A percentile compares a stretch with the other conserved stretches of the same genome.
These are phyloP conservation scores for Septoria linicola DNA, from an alignment of 2,329 filamentous ascomycete genomes.

Conservation along the genomic window DNA sequence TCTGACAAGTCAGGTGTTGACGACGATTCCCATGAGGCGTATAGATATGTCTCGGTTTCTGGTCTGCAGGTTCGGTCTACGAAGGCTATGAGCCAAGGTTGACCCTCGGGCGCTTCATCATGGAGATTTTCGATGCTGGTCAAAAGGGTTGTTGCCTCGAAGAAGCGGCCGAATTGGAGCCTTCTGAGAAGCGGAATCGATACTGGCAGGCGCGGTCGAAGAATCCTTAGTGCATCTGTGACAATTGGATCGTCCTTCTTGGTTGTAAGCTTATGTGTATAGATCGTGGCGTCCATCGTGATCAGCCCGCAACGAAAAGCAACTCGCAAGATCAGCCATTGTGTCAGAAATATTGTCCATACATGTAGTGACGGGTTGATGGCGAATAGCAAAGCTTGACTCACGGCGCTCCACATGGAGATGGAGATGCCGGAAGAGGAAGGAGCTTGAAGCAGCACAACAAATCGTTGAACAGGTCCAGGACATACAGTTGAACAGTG, in stretches of 20 bases:
- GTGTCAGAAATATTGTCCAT: not conserved
- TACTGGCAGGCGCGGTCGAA: slow-evolving; percentile 55
- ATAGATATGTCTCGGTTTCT: slow-evolving; percentile 66
- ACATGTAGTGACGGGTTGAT: not conserved
- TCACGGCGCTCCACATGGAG: not conserved
- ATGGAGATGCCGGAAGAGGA: not conserved
- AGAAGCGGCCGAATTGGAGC: slow-evolving; percentile 56
- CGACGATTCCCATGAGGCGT: slow-evolving; percentile 40
- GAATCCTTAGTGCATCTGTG: slow-evolving; percentile 46
- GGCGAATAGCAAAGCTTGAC: no score
- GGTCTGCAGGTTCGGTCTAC: slow-evolving; percentile 60
- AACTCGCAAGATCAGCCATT: not conserved
- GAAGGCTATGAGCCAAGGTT: slow-evolving; percentile 56
- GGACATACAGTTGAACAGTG: not conserved
- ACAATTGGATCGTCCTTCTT: slow-evolving; percentile 1
- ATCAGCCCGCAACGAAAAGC: not conserved
- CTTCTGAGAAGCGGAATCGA: slow-evolving; percentile 63
- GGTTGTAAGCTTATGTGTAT: slow-evolving; percentile 1
- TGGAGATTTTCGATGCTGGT: slow-evolving; percentile 34
- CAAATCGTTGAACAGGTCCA: not conserved
- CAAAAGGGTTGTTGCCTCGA: slow-evolving; percentile 46
- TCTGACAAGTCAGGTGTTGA: not conserved
- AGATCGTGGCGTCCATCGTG: not conserved
- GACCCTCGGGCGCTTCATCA: not conserved
- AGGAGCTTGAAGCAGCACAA: not conserved